These are phyloP conservation scores for Debaryomyces fabryi DNA, from an alignment of 1,139 yeast species.

Conservation along the genomic window DNA sequence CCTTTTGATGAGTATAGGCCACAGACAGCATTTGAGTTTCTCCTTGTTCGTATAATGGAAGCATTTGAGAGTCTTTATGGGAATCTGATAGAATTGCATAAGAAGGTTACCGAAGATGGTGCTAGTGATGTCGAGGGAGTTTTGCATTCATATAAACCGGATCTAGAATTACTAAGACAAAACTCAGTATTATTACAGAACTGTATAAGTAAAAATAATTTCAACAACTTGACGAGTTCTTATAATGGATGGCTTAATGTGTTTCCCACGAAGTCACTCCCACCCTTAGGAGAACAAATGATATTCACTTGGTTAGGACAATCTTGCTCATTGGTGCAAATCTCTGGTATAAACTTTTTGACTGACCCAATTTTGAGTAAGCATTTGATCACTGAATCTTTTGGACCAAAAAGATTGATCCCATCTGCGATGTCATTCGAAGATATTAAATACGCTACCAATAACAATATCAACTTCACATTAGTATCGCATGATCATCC, in stretches of 20 bases:
- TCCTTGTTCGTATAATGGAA: slow-evolving; percentile 70
- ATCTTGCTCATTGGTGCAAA: slow-evolving; percentile 75
- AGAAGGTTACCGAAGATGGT: slow-evolving; percentile 52
- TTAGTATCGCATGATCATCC: slow-evolving; percentile 94
- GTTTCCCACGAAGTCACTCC: slow-evolving; percentile 13
- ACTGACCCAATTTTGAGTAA: slow-evolving; percentile 86
- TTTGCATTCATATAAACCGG: slow-evolving; percentile 64
- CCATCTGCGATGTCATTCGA: slow-evolving; percentile 68
- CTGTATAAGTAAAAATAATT: slow-evolving; percentile 28
- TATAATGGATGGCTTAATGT: slow-evolving; percentile 9
- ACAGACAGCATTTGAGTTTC: slow-evolving; percentile 85
- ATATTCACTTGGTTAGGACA: slow-evolving; percentile 93
- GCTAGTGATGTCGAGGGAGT: slow-evolving; percentile 49
- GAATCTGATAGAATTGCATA: slow-evolving; percentile 54
- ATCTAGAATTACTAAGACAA: slow-evolving; percentile 45
- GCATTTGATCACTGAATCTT: slow-evolving; percentile 57
- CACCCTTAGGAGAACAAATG: slow-evolving; percentile 48
- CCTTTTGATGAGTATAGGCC: slow-evolving; percentile 92
- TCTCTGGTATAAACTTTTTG: slow-evolving; percentile 70
- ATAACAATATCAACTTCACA: slow-evolving; percentile 61
- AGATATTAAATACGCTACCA: slow-evolving; percentile 58
- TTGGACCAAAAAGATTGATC: slow-evolving; percentile 83
- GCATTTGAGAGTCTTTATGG: slow-evolving; percentile 67
- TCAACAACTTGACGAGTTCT: slow-evolving; percentile 12
- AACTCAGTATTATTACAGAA: slow-evolving; percentile 34